Percentiles rank a stretch among this genome's conserved stretches.
These are phyloP conservation scores for Helianthus annuus DNA, from an alignment of 129 eudicot species.

Conservation along the genomic window HanXRQr2.0-SUNRISE NC_035444.2:36339945-36340444, in stretches of 20 bases:
- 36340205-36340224: constrained; percentile 52
- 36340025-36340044: constrained; percentile 3
- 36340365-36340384: not conserved
- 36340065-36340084: not conserved
- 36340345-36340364: constrained; percentile 37
- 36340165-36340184: constrained; percentile 42
- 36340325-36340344: constrained; percentile 35
- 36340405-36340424: constrained; percentile 1
- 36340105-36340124: not conserved
- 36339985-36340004: constrained; percentile 37
- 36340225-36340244: constrained; percentile 51
- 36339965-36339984: not conserved
- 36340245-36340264: constrained; percentile 67
- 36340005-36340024: not conserved
- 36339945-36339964: not conserved
- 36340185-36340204: constrained; percentile 39
- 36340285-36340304: constrained; percentile 88
- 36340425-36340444: constrained; percentile 2
- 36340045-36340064: not conserved
- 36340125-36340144: not conserved
- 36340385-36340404: not conserved
- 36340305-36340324: constrained; percentile 47
- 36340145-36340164: constrained; percentile 13
- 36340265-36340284: constrained; percentile 86
- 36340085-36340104: not conserved